Conservation (phyloP, 495 filamentous ascomycete species). For the Parachaetomium inaequale region DNA sequence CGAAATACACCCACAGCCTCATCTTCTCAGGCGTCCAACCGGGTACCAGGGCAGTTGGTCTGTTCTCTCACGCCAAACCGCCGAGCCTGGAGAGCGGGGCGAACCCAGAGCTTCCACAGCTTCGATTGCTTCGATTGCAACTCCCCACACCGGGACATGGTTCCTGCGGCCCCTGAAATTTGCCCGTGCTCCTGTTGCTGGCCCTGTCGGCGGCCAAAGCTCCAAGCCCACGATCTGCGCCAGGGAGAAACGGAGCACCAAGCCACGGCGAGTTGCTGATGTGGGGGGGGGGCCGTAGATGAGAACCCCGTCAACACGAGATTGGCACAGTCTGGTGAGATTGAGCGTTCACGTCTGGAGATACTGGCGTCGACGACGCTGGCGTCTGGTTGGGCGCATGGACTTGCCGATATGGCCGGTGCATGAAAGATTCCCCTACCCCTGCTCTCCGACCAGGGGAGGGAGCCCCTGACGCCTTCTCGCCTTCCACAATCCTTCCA, state of each 20-base stretch:
- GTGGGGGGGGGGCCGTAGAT: not conserved
- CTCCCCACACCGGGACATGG: conserved; percentile 15
- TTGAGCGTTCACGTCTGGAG: not conserved
- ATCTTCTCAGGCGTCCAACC: not conserved
- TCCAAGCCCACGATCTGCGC: not conserved
- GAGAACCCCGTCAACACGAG: not conserved
- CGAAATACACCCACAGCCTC: not conserved
- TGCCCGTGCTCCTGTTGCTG: conserved; percentile 1
- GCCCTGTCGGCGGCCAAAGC: not conserved
- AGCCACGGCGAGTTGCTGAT: not conserved
- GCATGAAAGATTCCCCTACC: conserved; percentile 4
- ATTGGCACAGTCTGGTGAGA: conserved; percentile 5
- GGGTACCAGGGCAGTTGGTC: not conserved
- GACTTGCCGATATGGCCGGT: conserved; percentile 12
- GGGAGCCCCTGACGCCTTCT: conserved; percentile 25
- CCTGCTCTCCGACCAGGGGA: conserved; percentile 18
- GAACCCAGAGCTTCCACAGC: conserved; percentile 13
- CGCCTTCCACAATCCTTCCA: conserved; percentile 29
- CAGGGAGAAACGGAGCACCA: not conserved
- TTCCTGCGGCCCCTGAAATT: conserved; percentile 8
- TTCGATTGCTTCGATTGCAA: conserved; percentile 19
- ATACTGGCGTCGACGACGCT: not conserved
- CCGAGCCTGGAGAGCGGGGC: conserved; percentile 2
- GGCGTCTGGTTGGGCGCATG: conserved; percentile 5
- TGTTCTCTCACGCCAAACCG: conserved; percentile 7